These are phyloP conservation scores for Tetrahymena malaccensis DNA, from an alignment of 73 alveolate species.

Conservation along the genomic window DNA sequence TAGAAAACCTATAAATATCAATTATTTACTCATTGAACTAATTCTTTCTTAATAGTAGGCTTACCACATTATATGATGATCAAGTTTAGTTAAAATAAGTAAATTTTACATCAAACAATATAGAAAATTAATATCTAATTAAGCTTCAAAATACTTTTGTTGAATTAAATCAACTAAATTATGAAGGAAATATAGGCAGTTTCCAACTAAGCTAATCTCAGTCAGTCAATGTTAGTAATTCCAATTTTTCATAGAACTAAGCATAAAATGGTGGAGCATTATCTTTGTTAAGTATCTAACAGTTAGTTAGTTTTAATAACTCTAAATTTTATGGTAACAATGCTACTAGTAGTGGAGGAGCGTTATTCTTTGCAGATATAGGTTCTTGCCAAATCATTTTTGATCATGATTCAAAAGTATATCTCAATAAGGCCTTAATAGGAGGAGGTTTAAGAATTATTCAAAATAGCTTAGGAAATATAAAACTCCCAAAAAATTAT, in stretches of 20 bases:
- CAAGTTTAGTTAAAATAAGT: too few relatives aligned
- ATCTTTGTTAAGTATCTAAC: neutral
- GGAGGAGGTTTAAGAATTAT: neutral
- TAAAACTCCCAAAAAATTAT: too few relatives aligned
- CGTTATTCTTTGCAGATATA: neutral
- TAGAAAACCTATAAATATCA: neutral
- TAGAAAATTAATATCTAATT: neutral
- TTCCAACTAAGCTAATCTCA: neutral
- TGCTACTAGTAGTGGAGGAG: neutral
- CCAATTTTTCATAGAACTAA: too few relatives aligned
- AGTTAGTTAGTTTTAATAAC: too few relatives aligned
- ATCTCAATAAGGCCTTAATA: neutral
- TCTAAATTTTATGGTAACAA: neutral
- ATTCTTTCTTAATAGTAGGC: too few relatives aligned
- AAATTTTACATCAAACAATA: too few relatives aligned
- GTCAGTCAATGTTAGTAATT: too few relatives aligned
- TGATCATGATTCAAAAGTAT: neutral
- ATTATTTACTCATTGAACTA: too few relatives aligned
- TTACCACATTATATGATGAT: neutral
- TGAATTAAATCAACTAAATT: neutral
- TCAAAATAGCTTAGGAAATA: too few relatives aligned
- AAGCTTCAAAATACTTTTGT: neutral
- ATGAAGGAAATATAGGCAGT: neutral
- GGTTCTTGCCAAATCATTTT: neutral
- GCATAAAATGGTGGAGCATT: neutral